These are phyloP conservation scores for Lenwebbia sp. DNA, from an alignment of 345 rosid genomes.

Conservation along the genomic window DNA sequence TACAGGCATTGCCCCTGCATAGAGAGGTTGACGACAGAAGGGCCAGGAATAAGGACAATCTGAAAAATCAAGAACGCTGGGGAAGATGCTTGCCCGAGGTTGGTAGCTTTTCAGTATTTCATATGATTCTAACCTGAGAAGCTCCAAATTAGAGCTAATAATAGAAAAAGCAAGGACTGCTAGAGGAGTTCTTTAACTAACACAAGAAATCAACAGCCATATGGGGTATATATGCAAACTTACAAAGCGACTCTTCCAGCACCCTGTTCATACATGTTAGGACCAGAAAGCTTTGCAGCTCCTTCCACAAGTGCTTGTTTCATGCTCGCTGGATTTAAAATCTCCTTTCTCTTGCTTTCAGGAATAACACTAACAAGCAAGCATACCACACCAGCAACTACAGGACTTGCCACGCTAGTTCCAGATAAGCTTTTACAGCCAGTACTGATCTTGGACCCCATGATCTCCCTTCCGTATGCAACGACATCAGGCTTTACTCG, in stretches of 20 bases:
- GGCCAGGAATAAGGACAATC: slow-evolving; percentile 99
- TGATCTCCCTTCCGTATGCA: slow-evolving; percentile 94
- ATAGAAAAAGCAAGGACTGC: neutral
- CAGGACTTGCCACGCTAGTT: slow-evolving; percentile 98
- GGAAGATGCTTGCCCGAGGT: slow-evolving; percentile 95
- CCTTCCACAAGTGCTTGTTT: slow-evolving; percentile 99
- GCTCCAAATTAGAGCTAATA: slow-evolving; percentile 17
- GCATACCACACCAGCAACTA: slow-evolving; percentile 98
- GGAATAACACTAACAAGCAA: slow-evolving; percentile 88
- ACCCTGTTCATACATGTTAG: slow-evolving; percentile 96
- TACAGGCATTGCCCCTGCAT: slow-evolving; percentile 95
- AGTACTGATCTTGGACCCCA: slow-evolving; percentile 93
- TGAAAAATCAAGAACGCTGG: slow-evolving; percentile 64
- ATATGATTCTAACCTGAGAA: slow-evolving; percentile 92
- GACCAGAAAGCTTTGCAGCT: slow-evolving; percentile 92
- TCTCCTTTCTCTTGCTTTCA: slow-evolving; percentile 46
- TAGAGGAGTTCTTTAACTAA: neutral
- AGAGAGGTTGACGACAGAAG: slow-evolving; percentile 90
- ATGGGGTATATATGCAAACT: slow-evolving; percentile 12
- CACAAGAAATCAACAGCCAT: neutral
- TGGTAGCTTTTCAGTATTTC: slow-evolving; percentile 84
- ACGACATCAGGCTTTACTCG: slow-evolving; percentile 96
- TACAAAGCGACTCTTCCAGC: slow-evolving; percentile 97
- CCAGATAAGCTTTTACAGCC: slow-evolving; percentile 98
- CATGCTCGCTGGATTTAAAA: slow-evolving; percentile 97